Conservation (phyloP, 352 stramenopile genomes). For the Pythium coloratum region DNA sequence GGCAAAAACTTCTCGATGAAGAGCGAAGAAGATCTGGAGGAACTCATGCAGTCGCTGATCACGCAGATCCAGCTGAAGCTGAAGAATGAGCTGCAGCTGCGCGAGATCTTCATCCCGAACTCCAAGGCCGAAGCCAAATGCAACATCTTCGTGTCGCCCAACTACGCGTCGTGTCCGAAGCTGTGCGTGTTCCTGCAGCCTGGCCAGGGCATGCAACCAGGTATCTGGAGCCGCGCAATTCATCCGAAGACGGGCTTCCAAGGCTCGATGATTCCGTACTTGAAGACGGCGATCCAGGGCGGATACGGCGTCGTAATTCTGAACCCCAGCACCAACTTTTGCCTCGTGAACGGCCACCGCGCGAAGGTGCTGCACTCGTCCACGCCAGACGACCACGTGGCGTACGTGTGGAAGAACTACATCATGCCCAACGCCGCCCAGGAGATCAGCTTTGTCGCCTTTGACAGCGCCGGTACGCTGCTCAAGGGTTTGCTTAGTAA, state of each 20-base stretch:
- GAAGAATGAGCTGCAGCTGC: slow-evolving; percentile 80
- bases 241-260: slow-evolving; percentile 82
- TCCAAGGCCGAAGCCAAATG: slow-evolving; percentile 84
- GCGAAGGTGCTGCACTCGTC: slow-evolving; percentile 82
- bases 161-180: slow-evolving; percentile 78
- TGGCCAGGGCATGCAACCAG: slow-evolving; percentile 60
- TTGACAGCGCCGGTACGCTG: slow-evolving; percentile 66
- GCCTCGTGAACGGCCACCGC: slow-evolving; percentile 74
- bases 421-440: slow-evolving; percentile 76
- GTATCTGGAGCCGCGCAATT: slow-evolving; percentile 72
- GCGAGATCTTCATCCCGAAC: slow-evolving; percentile 88
- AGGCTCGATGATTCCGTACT: slow-evolving; percentile 86
- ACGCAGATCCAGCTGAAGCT: slow-evolving; percentile 85
- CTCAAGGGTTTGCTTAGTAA: slow-evolving; percentile 72
- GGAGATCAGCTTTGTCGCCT: slow-evolving; percentile 85
- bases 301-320: slow-evolving; percentile 81
- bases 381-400: slow-evolving; percentile 73
- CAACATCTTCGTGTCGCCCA: slow-evolving; percentile 84
- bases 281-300: slow-evolving; percentile 84
- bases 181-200: slow-evolving; percentile 84
- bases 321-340: slow-evolving; percentile 84
- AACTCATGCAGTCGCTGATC: slow-evolving; percentile 83
- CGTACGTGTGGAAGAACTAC: slow-evolving; percentile 89
- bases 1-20: slow-evolving; percentile 80
- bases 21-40: slow-evolving; percentile 81